Evolutionary conservation across 345 rosid species (phyloP).

Genomic region (sweet orange (Citrus sinensis)): DVS_A1.0 CM039167.1:25655501-25656000

Average conservation of each 20-base stretch:
- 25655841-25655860: background rate
- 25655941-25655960: background rate
- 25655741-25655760: background rate
- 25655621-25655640: background rate
- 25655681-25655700: background rate
- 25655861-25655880: background rate
- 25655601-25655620: background rate
- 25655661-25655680: background rate
- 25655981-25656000: background rate
- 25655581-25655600: background rate
- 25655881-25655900: background rate
- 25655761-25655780: too few species aligned
- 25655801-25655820: conserved; percentile 2
- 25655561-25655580: background rate
- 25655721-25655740: background rate
- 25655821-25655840: background rate
- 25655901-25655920: background rate
- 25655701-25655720: background rate
- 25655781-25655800: background rate
- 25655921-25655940: background rate
- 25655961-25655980: background rate
- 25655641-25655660: background rate
- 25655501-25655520: background rate
- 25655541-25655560: background rate
- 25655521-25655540: background rate